These are phyloP conservation scores for Aspergillus affinis DNA, from an alignment of 495 filamentous ascomycete species.

Conservation along the genomic window DNA sequence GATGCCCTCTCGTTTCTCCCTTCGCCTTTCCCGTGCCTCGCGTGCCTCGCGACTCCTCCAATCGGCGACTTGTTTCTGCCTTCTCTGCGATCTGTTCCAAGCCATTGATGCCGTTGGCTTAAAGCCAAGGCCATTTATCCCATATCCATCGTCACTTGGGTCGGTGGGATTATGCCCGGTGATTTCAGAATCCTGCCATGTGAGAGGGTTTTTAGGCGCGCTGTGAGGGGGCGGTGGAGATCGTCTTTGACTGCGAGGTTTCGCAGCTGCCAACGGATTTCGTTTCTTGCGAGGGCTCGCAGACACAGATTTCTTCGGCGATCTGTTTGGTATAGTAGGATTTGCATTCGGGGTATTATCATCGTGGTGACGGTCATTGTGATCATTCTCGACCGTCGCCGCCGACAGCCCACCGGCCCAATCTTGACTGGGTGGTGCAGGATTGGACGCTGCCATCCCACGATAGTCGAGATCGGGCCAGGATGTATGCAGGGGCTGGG, in stretches of 20 bases:
- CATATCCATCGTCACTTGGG: slow-evolving; percentile 73
- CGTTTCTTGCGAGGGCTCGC: slow-evolving; percentile 28
- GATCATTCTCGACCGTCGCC: slow-evolving; percentile 5
- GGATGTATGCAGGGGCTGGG: slow-evolving; percentile 18
- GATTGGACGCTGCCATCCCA: slow-evolving; percentile 4
- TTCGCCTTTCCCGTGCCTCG: slow-evolving; percentile 76
- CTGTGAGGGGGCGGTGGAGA: slow-evolving; percentile 51
- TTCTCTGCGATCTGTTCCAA: slow-evolving; percentile 68
- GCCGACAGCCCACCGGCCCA: slow-evolving; percentile 4
- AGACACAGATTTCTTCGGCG: slow-evolving; percentile 21
- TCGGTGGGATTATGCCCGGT: slow-evolving; percentile 76
- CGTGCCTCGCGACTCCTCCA: slow-evolving; percentile 79
- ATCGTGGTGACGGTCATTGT: slow-evolving; percentile 5
- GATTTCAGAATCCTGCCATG: slow-evolving; percentile 83
- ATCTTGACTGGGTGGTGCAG: not conserved
- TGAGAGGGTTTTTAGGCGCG: slow-evolving; percentile 50
- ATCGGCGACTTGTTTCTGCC: slow-evolving; percentile 78
- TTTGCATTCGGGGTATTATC: not conserved
- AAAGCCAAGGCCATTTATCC: slow-evolving; percentile 89
- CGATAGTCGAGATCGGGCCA: slow-evolving; percentile 4
- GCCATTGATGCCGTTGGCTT: slow-evolving; percentile 83
- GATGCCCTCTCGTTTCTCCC: slow-evolving; percentile 56
- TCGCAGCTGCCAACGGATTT: slow-evolving; percentile 25
- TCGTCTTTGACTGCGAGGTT: slow-evolving; percentile 29
- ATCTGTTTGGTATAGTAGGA: slow-evolving; percentile 8